Evolutionary conservation across 169 alveolate genomes (phyloP), one percentile per base, ranked within the genome.

Genomic region (Eimeria falciformis): DNA sequence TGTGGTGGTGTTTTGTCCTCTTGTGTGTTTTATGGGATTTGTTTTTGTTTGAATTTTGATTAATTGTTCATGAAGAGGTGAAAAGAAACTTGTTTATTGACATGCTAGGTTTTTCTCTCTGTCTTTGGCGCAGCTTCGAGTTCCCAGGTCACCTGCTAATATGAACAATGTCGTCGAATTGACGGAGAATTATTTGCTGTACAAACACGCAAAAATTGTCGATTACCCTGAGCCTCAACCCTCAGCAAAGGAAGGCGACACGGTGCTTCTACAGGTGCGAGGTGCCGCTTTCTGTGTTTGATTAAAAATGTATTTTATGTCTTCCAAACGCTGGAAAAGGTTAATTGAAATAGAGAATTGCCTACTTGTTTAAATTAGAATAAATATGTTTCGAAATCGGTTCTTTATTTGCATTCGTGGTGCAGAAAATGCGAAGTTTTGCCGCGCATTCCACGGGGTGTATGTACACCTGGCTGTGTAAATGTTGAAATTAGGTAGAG

Each of bases 121-220:
- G 37, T 62, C n/a, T n/a, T 62, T 14, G n/a, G 25, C 25, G 73
- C 73, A 62, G 73, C 73, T 62, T n/a, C 73, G 73, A n/a, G 73
- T 62, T n/a, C 73, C 73, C 14, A 62, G 73, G n/a, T 29, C 11
- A 29, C 73, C 73, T n/a, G 11, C 12, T 62, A 29, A 7, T 9
- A 14, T 7, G 29, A 29, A 29, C 1, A n/a, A 62, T 14, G 6
- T 62, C 14, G 12, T 62, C n/a, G 11, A n/a, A 14, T 18, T 62
- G 25, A 62, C 73, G 25, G 25, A 12, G 25, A 29, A 62, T n/a
- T 62, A 62, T n/a, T 29, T 62, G 73, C 73, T 62, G 73, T 62
- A 62, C 73, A 62, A 62, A 29, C 73, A 62, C 25, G 12, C 73
- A 14, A 14, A 12, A 14, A 29, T 62, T n/a, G 25, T n/a, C 12